These are phyloP conservation scores for Metroxylon sagu DNA, from an alignment of 176 grass and related monocot species.

Conservation along the genomic window DNA sequence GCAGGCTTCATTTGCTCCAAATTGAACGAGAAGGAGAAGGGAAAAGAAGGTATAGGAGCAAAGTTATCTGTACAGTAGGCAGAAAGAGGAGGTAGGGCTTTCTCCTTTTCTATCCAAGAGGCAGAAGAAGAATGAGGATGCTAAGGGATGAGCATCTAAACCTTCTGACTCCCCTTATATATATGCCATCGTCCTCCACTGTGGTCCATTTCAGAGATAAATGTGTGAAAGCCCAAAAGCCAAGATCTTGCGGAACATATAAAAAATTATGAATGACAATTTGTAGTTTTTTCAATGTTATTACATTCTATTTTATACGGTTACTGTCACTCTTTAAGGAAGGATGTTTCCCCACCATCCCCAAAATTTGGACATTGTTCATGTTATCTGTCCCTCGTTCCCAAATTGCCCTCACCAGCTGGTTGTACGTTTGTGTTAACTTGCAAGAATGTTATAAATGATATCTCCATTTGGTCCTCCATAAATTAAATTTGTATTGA, in stretches of 20 bases:
- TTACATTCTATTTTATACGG: slow-evolving; percentile 21
- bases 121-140: slow-evolving; percentile 15
- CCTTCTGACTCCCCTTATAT: slow-evolving; percentile 30
- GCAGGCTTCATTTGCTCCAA: slow-evolving; percentile 43
- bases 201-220: slow-evolving; percentile 12
- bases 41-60: slow-evolving; percentile 2
- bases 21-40: slow-evolving; percentile 1
- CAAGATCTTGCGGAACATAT: slow-evolving; percentile 7
- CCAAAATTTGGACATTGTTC: slow-evolving; percentile 33
- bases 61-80: too few species aligned
- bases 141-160: slow-evolving; percentile 9
- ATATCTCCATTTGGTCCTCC: too few species aligned
- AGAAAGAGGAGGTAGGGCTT: too few species aligned
- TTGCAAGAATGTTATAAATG: too few species aligned
- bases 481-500: too few species aligned
- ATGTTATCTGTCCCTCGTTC: slow-evolving; percentile 14
- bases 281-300: slow-evolving; percentile 1
- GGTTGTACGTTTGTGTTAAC: too few species aligned
- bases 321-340: slow-evolving; percentile 63
- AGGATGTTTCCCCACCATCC: slow-evolving; percentile 50
- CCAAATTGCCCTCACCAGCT: background rate
- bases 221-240: slow-evolving; percentile 4
- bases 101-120: background rate
- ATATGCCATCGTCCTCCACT: background rate
- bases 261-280: slow-evolving; percentile 2